Evolutionary conservation across 2,329 filamentous ascomycete genomes (phyloP), one percentile per base, ranked within the genome.

Genomic region (Pseudocercospora eumusae): DNA sequence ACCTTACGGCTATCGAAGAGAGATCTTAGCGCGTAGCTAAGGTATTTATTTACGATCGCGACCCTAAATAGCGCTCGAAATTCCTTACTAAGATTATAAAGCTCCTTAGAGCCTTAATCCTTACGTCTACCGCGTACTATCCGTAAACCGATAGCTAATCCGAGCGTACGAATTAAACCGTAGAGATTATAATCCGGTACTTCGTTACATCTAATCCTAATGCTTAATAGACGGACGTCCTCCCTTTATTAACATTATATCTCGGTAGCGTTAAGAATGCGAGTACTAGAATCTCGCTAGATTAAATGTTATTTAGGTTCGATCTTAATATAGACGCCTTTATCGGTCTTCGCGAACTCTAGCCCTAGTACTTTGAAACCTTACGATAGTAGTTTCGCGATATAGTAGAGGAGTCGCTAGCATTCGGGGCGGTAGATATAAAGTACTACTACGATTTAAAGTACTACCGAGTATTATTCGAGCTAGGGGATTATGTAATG

Each of bases 31-130:
- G 13, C n/a, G 28, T 59, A 10, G 33, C 52, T 25, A 40, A 23
- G 10, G 20, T 36, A 1, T 36, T 59, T n/a, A 59, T 59, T 13
- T 52, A 21, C 2, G 23, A 59, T 18, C 15, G 45, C n/a, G 33
- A 59, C 13, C 49, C 33, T 18, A 59, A 52, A 13, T 59, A 44
- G 45, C 44, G 52, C 3, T 59, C 23, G 23, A 45, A 52, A 53
- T 59, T 59, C 15, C 52, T 59, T 36, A 21, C 10, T 6, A 18
- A 21, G 2, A 11, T 59, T n/a, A 31, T 59, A 20, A 33, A 21
- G 2, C 10, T 9, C 2, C 13, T 59, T 4, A 8, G 8, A 13
- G n/a, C n/a, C 10, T 13, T 11, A 40, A 40, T 40, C 10, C 36
- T 40, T 40, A 40, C 36, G 10, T 40, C 36, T 40, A 42, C 40